Evolutionary conservation across 345 rosid genomes (phyloP).

Genomic region (Pistacia atlantica): DNA sequence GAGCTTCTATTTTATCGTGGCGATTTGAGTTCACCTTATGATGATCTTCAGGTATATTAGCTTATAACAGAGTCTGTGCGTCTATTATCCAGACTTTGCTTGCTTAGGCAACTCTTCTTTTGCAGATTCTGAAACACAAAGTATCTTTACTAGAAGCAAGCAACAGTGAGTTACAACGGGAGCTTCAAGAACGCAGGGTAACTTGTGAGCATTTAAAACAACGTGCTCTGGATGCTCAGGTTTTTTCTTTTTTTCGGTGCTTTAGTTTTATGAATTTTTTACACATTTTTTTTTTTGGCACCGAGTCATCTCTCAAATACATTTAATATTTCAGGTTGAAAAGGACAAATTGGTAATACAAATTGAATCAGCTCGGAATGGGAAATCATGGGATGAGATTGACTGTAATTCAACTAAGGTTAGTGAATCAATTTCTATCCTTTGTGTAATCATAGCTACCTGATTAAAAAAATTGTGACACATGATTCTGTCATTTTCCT

Average conservation of each 20-base stretch:
- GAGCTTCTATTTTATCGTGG: conserved; percentile 85
- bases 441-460: neutral
- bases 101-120: conserved; percentile 21
- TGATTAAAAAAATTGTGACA: conserved; percentile 11
- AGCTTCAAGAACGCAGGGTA: conserved; percentile 69
- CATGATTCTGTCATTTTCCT: conserved; percentile 7
- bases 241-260: conserved; percentile 24
- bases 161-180: conserved; percentile 70
- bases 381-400: conserved; percentile 91
- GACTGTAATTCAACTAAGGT: conserved; percentile 64
- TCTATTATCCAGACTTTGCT: conserved; percentile 1
- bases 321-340: conserved; percentile 61
- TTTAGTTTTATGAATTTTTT: neutral
- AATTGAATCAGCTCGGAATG: conserved; percentile 77
- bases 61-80: neutral
- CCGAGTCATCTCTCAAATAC: conserved; percentile 7
- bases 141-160: conserved; percentile 86
- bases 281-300: neutral
- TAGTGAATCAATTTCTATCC: conserved; percentile 9
- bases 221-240: conserved; percentile 89
- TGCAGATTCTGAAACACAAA: conserved; percentile 83
- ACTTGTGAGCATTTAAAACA: conserved; percentile 75
- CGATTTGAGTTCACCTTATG: conserved; percentile 63
- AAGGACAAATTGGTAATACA: conserved; percentile 78
- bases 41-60: conserved; percentile 78